Conservation (phyloP, 2,329 filamentous ascomycete species). For the Neofusicoccum laricinum region DNA sequence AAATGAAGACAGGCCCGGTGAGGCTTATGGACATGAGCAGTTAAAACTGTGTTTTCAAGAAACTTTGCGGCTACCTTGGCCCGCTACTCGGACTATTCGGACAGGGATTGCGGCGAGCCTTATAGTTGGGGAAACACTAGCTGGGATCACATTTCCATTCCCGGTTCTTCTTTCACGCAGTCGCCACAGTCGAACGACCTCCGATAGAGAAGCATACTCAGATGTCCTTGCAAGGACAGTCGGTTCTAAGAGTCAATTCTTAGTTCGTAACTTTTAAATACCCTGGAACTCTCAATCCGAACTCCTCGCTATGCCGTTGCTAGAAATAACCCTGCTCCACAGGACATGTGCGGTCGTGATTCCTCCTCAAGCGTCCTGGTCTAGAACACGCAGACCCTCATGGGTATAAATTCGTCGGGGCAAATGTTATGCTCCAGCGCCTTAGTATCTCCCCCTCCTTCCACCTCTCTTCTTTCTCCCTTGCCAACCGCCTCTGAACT, state of each 20-base stretch:
- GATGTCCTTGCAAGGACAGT: background rate
- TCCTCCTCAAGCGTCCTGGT: background rate
- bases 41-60: no score
- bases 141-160: no score
- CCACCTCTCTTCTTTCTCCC: constrained; percentile 14
- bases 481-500: constrained; percentile 15
- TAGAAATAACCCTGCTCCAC: background rate
- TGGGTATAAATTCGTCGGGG: no score
- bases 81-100: no score
- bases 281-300: background rate
- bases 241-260: background rate
- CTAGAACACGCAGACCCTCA: background rate
- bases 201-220: background rate
- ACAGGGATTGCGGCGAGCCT: no score
- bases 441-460: constrained; percentile 2
- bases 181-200: no score
- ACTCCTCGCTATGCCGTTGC: background rate
- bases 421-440: no score
- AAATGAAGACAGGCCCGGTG: no score
- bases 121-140: no score
- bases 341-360: background rate
- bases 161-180: no score
- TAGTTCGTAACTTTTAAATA: background rate
- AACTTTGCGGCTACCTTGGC: no score
- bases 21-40: no score